These are phyloP conservation scores for Candida yuanshanica DNA, from an alignment of 805 yeast species.

Conservation along the genomic window DNA sequence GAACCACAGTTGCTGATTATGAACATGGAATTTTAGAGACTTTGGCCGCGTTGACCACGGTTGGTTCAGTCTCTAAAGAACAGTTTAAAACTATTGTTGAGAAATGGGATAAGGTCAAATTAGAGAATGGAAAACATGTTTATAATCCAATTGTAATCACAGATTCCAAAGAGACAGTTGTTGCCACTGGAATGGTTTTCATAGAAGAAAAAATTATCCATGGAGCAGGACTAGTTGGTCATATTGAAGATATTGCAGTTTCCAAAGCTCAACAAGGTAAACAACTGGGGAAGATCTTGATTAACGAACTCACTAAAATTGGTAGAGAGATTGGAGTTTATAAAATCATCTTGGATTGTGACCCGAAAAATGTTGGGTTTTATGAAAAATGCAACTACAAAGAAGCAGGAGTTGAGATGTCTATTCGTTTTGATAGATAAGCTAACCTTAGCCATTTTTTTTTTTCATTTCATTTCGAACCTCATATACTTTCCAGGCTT, in stretches of 20 bases:
- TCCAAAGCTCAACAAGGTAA: slow-evolving; percentile 72
- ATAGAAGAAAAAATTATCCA: slow-evolving; percentile 84
- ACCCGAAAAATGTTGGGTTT: slow-evolving; percentile 72
- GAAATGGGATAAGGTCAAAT: slow-evolving; percentile 46
- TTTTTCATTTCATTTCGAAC: neutral
- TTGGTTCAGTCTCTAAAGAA: slow-evolving; percentile 58
- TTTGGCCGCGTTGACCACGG: slow-evolving; percentile 68
- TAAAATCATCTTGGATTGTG: slow-evolving; percentile 87
- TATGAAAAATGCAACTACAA: slow-evolving; percentile 83
- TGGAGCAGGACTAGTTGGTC: slow-evolving; percentile 81
- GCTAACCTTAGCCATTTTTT: neutral
- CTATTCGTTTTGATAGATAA: slow-evolving; percentile 33
- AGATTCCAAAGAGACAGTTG: slow-evolving; percentile 43
- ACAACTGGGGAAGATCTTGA: slow-evolving; percentile 65
- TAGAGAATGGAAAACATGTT: slow-evolving; percentile 25
- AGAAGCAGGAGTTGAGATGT: slow-evolving; percentile 68
- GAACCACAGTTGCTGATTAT: slow-evolving; percentile 50
- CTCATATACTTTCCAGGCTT: slow-evolving; percentile 23
- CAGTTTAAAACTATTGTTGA: slow-evolving; percentile 47
- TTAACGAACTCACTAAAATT: slow-evolving; percentile 51
- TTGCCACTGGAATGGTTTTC: slow-evolving; percentile 78
- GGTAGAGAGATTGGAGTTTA: slow-evolving; percentile 68
- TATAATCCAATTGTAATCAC: slow-evolving; percentile 71
- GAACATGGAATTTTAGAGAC: slow-evolving; percentile 57
- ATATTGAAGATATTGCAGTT: slow-evolving; percentile 92